Base-by-base conservation (phyloP, 257 asterid species). In the Nyctanthes arbortristis region DNA sequence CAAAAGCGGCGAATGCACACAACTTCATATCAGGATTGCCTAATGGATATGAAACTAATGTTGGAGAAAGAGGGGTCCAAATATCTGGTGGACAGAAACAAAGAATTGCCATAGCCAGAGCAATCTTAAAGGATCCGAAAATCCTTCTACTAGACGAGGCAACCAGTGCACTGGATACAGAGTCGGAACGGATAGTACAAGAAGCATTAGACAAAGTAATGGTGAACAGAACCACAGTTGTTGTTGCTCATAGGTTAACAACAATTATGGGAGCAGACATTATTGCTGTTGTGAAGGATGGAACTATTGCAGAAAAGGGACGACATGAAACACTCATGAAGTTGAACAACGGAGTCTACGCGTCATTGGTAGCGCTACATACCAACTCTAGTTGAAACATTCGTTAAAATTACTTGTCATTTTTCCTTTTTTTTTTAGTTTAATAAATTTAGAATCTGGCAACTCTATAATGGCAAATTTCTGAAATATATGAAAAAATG, bases 31-130 rank as follows among this genome's bases (percentile, higher is more conserved):
- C 92, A 0, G 89, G 89, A 12, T 49, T 88, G 78, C 97, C 97
- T 31, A 78, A 77, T 5, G 96, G 96, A 34, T 91, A 86, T 14
- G 85, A 85, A 4, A 88, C 97, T 0, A 74, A 64, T 0, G 96
- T 87, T 12, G 96, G 96, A 13, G 94, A 89, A 37, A 67, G 92
- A 63, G 96, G 96, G 35, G 71, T 82, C 3, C 95, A 89, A 32
- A 39, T 89, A 61, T 89, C 95, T 0, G 96, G 95, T 3, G 96
- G 96, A 39, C 96, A 89, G 37, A 89, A 87, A 74, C 94, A 89
- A 43, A 64, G 96, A 4, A 77, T 89, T 0, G 96, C 96, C 27
- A 87, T 89, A 1, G 89, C 96, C 1, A 74, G 96, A 25, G 92
- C 95, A 2, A 85, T 87, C 8, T 20, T 87, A 1, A 89, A 87